Evolutionary conservation across 805 yeast species (phyloP).

Genomic region (Kurtzmaniella cleridarum): DNA sequence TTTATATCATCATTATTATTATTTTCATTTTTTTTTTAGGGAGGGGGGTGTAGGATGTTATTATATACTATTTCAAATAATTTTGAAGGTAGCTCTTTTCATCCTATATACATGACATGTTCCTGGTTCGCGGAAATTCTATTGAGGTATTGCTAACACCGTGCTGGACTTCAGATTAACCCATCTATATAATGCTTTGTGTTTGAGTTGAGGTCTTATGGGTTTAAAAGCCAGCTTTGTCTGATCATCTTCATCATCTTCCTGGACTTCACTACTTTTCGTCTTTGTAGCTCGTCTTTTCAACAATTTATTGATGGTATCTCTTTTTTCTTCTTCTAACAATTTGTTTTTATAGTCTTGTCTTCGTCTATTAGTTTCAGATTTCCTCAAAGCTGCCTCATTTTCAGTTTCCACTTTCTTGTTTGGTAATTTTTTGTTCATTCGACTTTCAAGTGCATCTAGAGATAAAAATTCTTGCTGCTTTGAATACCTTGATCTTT

Average conservation of each 20-base stretch:
- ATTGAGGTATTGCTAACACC: conserved; percentile 4
- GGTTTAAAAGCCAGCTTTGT: conserved; percentile 20
- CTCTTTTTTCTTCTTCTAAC: conserved; percentile 88
- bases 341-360: conserved; percentile 78
- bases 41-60: no score
- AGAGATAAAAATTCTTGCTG: conserved; percentile 2
- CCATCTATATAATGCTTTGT: conserved; percentile 44
- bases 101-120: background rate
- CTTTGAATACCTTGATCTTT: conserved; percentile 42
- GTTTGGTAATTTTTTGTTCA: conserved; percentile 25
- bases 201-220: conserved; percentile 39
- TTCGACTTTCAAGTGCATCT: conserved; percentile 12
- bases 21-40: no score
- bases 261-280: conserved; percentile 28
- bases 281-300: conserved; percentile 79
- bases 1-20: no score
- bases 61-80: no score
- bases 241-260: conserved; percentile 5
- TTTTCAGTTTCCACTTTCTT: conserved; percentile 69
- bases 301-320: conserved; percentile 79
- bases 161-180: conserved; percentile 17
- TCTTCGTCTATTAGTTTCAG: conserved; percentile 85
- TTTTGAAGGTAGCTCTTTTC: no score
- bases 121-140: background rate
- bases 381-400: conserved; percentile 72